phyloP scores from a whole-genome alignment of 305 asterid genomes.

The Fraxinus velutina region DNA sequence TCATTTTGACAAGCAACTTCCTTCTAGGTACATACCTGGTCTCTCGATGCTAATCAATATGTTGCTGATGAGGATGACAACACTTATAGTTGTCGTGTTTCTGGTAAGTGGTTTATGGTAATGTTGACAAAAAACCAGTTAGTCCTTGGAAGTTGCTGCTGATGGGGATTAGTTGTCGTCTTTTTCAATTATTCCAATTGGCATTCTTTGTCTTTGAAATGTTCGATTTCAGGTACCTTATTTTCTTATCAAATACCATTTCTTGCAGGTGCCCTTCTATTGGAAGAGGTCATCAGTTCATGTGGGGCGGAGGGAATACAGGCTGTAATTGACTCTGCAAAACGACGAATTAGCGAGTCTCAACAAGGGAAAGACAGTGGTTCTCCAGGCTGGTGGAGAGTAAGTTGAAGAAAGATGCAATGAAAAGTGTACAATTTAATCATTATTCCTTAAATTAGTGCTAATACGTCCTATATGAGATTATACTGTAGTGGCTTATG shows the following conservation, averaged over 20 bases:
- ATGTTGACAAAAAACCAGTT: slow-evolving; percentile 7
- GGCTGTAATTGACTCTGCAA: slow-evolving; percentile 73
- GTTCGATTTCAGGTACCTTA: neutral
- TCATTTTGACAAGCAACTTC: slow-evolving; percentile 22
- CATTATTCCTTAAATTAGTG: neutral
- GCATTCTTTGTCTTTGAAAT: neutral
- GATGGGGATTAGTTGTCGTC: neutral
- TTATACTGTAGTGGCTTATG: neutral
- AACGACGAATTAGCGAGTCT: slow-evolving; percentile 72
- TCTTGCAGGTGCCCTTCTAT: slow-evolving; percentile 66
- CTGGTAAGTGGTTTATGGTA: slow-evolving; percentile 57
- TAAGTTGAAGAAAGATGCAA: slow-evolving; percentile 41
- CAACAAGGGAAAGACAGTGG: slow-evolving; percentile 73
- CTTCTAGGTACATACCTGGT: slow-evolving; percentile 73
- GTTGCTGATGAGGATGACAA: slow-evolving; percentile 96
- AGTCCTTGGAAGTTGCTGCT: neutral
- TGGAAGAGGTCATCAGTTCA: slow-evolving; percentile 69
- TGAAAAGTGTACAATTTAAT: neutral
- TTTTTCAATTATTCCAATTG: neutral
- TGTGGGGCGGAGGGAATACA: slow-evolving; percentile 67
- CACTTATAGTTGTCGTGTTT: slow-evolving; percentile 84
- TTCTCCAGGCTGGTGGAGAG: slow-evolving; percentile 85
- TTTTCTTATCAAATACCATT: slow-evolving; percentile 14
- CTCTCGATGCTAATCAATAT: slow-evolving; percentile 87
- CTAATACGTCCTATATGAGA: neutral